phyloP scores from a whole-genome alignment of 2,329 filamentous ascomycete species.

The Fusarium albosuccineum region DNA sequence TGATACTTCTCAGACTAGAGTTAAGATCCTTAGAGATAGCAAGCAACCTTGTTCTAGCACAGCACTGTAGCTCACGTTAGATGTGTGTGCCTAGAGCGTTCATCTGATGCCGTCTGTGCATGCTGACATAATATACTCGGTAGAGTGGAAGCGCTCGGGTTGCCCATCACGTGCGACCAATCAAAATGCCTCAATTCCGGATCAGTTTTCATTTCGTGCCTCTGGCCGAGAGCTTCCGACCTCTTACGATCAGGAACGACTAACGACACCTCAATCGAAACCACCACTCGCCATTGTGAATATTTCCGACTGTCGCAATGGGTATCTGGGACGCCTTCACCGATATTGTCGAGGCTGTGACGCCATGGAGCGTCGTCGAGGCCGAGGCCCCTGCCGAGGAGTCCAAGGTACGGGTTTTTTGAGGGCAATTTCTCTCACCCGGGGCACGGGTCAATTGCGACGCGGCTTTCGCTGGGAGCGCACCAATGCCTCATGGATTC shows the following conservation, averaged over 20 bases:
- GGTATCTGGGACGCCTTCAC: conserved; percentile 75
- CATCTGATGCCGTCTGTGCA: conserved; percentile 21
- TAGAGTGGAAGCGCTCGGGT: conserved; percentile 29
- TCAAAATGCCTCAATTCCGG: conserved; percentile 63
- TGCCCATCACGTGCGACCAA: conserved; percentile 55
- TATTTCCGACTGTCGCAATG: conserved; percentile 63
- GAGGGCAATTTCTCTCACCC: conserved; percentile 35
- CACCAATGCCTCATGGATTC: conserved; percentile 1
- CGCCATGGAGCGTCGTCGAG: conserved; percentile 74
- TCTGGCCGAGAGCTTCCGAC: conserved; percentile 59
- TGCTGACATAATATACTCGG: conserved; percentile 21
- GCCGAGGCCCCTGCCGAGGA: conserved; percentile 77
- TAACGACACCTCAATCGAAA: conserved; percentile 52
- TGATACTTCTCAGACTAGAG: background rate
- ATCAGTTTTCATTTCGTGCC: conserved; percentile 59
- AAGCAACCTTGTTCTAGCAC: background rate
- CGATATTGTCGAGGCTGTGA: conserved; percentile 74
- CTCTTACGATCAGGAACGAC: conserved; percentile 53
- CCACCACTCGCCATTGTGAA: conserved; percentile 59
- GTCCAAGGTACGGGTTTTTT: conserved; percentile 62
- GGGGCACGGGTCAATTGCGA: conserved; percentile 31
- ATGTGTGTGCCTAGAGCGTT: background rate
- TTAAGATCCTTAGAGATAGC: background rate
- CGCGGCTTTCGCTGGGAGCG: conserved; percentile 8
- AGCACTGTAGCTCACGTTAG: background rate